phyloP scores from a whole-genome alignment of 225 moss, liverwort and hornwort genomes.

The Asterella californica region DNA sequence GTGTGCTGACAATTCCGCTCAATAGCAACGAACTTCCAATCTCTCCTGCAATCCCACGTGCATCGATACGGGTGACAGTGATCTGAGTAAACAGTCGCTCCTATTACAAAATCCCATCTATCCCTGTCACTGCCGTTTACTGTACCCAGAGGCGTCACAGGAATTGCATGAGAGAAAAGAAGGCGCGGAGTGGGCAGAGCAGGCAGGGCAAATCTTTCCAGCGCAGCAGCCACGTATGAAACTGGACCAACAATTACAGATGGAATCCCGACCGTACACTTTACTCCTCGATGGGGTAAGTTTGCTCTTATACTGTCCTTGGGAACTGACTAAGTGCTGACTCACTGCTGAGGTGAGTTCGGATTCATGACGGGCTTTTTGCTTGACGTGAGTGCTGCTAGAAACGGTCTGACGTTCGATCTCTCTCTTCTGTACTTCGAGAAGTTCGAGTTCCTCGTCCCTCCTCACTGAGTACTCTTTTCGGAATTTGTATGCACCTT shows the following conservation, averaged over 20 bases:
- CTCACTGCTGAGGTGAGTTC: too few relatives aligned
- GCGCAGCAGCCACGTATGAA: conserved; percentile 8
- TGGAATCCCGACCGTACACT: not conserved
- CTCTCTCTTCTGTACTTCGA: too few relatives aligned
- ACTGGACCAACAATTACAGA: not conserved
- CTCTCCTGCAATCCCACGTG: not conserved
- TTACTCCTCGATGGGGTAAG: not conserved
- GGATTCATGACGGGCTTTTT: too few relatives aligned
- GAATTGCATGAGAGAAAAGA: not conserved
- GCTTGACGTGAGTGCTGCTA: too few relatives aligned
- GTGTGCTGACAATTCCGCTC: not conserved
- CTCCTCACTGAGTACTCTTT: too few relatives aligned
- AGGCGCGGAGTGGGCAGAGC: not conserved
- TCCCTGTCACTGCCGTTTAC: not conserved
- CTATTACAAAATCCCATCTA: not conserved
- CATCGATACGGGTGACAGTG: too few relatives aligned
- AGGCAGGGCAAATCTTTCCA: not conserved
- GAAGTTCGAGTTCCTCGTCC: too few relatives aligned
- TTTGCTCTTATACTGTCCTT: not conserved
- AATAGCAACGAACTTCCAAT: not conserved
- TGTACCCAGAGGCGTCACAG: not conserved
- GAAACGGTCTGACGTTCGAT: too few relatives aligned
- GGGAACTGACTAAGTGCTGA: not conserved
- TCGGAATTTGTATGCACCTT: too few relatives aligned
- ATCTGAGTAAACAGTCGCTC: not conserved